Conservation (phyloP, 208 protist species). For the Polymyxa betae region DNA sequence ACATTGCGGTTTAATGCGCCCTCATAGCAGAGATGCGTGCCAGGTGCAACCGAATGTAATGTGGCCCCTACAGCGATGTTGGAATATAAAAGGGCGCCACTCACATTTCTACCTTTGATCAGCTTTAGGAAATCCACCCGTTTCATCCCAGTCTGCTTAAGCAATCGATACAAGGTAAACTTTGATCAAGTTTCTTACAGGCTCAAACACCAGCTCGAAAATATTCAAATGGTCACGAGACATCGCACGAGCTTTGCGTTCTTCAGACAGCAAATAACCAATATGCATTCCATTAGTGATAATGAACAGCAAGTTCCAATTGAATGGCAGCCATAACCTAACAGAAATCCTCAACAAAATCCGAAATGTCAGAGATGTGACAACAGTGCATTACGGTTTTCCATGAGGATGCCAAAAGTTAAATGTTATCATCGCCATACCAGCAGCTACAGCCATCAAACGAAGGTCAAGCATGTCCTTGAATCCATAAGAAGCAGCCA, state of each 20-base stretch:
- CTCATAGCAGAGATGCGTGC: constrained; percentile 37
- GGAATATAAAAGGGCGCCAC: too few relatives aligned
- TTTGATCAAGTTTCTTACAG: not conserved
- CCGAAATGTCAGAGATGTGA: not conserved
- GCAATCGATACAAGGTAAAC: not conserved
- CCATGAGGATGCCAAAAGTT: constrained; percentile 48
- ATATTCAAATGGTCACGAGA: not conserved
- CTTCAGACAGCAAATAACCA: constrained; percentile 2
- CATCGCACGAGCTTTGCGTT: not conserved
- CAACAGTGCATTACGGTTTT: not conserved
- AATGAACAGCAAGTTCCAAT: constrained; percentile 49
- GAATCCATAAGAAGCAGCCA: constrained; percentile 42
- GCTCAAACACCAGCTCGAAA: constrained; percentile 31
- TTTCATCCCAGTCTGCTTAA: constrained; percentile 6
- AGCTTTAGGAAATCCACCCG: constrained; percentile 35
- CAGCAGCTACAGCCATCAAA: constrained; percentile 26
- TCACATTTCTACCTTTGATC: too few relatives aligned
- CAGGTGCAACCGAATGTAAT: not conserved
- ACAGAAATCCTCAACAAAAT: not conserved
- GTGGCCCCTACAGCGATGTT: too few relatives aligned
- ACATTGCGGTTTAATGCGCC: constrained; percentile 44
- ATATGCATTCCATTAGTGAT: constrained; percentile 31
- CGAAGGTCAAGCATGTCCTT: constrained; percentile 32
- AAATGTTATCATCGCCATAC: not conserved
- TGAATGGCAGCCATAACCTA: constrained; percentile 18